Evolutionary conservation across 257 asterid species (phyloP).

Genomic region (Lycium ferocissimum): DNA sequence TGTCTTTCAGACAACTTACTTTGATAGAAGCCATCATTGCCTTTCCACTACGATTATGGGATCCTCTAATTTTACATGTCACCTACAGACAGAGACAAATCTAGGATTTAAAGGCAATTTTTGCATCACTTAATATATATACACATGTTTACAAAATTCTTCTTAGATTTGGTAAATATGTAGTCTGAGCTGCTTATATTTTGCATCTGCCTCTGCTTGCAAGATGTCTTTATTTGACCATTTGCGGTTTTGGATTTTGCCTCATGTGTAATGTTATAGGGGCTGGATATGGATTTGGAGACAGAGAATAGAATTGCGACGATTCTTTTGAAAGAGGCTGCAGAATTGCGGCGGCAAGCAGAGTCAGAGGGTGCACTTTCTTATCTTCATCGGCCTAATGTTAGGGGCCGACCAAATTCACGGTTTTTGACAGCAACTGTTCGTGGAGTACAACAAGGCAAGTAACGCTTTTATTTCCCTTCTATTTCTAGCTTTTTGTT

Average conservation of each 20-base stretch:
- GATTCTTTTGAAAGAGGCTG: constrained; percentile 84
- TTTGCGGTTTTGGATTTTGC: neutral
- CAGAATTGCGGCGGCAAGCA: constrained; percentile 87
- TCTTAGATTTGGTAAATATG: neutral
- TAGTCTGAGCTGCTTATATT: neutral
- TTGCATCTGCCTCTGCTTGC: neutral
- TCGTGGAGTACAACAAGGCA: constrained; percentile 95
- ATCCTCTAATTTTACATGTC: neutral
- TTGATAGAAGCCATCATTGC: neutral
- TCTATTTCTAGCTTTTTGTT: constrained; percentile 28
- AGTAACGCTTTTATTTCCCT: constrained; percentile 26
- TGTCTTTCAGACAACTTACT: neutral
- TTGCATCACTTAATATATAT: neutral
- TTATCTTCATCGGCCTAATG: constrained; percentile 75
- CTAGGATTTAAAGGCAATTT: neutral
- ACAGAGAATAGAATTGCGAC: constrained; percentile 90
- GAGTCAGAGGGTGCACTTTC: constrained; percentile 84
- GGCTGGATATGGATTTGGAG: constrained; percentile 73
- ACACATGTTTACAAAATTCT: neutral
- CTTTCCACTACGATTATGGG: neutral
- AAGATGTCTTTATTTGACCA: neutral
- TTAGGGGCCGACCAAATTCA: constrained; percentile 81
- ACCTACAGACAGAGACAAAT: neutral
- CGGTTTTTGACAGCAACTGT: constrained; percentile 95
- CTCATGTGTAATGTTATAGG: constrained; percentile 3